Evolutionary conservation across 306 rosid genomes (phyloP).

Genomic region (Acmispon strigosus): DNA sequence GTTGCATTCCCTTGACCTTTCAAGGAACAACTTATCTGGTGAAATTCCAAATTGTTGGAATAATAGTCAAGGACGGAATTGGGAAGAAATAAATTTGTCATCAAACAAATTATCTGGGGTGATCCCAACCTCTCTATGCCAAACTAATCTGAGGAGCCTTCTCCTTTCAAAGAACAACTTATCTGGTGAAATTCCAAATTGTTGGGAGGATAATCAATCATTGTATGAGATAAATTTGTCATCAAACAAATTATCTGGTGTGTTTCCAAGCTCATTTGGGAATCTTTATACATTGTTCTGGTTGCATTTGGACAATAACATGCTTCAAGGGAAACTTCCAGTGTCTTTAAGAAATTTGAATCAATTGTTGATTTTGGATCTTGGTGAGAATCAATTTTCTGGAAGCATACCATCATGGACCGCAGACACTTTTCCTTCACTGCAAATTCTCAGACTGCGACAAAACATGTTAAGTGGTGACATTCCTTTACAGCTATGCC

Average conservation of each 20-base stretch:
- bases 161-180: conserved; percentile 16
- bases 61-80: background rate
- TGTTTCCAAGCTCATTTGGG: background rate
- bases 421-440: background rate
- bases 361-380: background rate
- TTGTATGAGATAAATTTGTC: background rate
- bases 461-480: background rate
- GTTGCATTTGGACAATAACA: conserved; percentile 19
- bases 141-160: background rate
- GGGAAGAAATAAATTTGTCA: background rate
- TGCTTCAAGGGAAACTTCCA: background rate
- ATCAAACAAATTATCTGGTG: background rate
- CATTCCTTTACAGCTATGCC: conserved; percentile 20
- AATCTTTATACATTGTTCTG: background rate
- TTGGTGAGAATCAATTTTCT: conserved; percentile 13
- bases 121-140: conserved; percentile 2
- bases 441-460: conserved; percentile 11
- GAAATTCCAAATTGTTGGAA: conserved; percentile 7
- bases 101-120: background rate
- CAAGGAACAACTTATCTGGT: conserved; percentile 15
- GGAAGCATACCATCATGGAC: conserved; percentile 24
- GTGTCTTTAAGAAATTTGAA: background rate
- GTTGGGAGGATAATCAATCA: background rate
- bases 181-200: conserved; percentile 11
- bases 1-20: background rate